Conservation (phyloP, 2,329 filamentous ascomycete species). For the Emericellopsis atlantica region DNA sequence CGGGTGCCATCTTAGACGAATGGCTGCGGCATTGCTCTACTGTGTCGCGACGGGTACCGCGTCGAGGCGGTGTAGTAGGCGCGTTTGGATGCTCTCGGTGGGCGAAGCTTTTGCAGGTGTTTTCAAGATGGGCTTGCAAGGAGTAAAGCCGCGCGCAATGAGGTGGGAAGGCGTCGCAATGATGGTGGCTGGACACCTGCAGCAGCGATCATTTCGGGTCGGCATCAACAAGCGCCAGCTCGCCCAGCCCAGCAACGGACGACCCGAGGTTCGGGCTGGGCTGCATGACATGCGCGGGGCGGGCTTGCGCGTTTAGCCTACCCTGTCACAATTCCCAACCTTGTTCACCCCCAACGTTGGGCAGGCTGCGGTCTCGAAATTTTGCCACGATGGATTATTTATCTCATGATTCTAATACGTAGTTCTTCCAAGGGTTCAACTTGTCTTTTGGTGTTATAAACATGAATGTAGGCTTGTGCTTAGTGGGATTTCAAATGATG, state of each 20-base stretch:
- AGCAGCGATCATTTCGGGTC: neutral
- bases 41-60: neutral
- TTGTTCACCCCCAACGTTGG: no score
- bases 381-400: no score
- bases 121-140: neutral
- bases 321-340: no score
- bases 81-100: neutral
- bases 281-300: no score
- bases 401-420: no score
- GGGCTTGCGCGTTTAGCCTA: no score
- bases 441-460: no score
- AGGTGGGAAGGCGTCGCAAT: neutral
- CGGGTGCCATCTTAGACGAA: constrained; percentile 40
- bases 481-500: no score
- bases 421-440: no score
- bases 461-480: no score
- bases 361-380: no score
- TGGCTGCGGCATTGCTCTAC: constrained; percentile 18
- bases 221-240: neutral
- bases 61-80: neutral
- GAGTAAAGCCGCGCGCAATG: neutral
- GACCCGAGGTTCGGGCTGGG: neutral
- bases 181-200: neutral
- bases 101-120: neutral
- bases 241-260: neutral